Evolutionary conservation across 1,284 basidiomycete species (phyloP).

Genomic region (Pascua guehoae): DNA sequence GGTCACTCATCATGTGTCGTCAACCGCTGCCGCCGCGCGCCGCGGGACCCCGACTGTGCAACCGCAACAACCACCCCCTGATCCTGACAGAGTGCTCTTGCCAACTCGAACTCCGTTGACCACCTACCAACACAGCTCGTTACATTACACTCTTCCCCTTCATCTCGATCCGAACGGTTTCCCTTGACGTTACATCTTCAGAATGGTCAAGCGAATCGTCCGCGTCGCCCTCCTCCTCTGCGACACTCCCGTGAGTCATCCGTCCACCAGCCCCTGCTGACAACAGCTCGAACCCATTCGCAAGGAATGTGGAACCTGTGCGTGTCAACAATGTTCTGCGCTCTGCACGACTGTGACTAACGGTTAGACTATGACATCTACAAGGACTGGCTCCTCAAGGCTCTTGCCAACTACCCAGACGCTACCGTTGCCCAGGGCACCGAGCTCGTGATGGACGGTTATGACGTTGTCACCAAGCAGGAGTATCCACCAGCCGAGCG

Average conservation of each 20-base stretch:
- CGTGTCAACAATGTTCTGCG: constrained; percentile 2
- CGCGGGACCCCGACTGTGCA: no score
- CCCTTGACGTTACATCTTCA: background rate
- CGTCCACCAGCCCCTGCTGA: constrained; percentile 1
- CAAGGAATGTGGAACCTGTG: constrained; percentile 43
- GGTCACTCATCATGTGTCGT: no score
- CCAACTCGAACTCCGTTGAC: background rate
- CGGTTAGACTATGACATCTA: constrained; percentile 48
- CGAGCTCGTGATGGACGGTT: constrained; percentile 51
- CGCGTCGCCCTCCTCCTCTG: constrained; percentile 46
- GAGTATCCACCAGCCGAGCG: constrained; percentile 50
- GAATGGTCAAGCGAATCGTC: constrained; percentile 29
- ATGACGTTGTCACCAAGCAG: constrained; percentile 51
- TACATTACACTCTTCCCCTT: background rate
- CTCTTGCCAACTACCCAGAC: constrained; percentile 39
- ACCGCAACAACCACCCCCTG: no score
- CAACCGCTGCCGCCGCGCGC: no score
- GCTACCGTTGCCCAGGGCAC: constrained; percentile 16
- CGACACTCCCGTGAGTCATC: constrained; percentile 44
- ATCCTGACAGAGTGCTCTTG: background rate
- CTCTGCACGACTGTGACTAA: background rate
- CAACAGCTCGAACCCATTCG: constrained; percentile 38
- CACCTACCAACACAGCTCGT: background rate
- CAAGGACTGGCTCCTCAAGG: constrained; percentile 40
- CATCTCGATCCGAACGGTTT: background rate